Percentiles rank a stretch among this genome's conserved stretches.
These are phyloP conservation scores for Candida boleticola DNA, from an alignment of 805 yeast genomes.

Conservation along the genomic window DNA sequence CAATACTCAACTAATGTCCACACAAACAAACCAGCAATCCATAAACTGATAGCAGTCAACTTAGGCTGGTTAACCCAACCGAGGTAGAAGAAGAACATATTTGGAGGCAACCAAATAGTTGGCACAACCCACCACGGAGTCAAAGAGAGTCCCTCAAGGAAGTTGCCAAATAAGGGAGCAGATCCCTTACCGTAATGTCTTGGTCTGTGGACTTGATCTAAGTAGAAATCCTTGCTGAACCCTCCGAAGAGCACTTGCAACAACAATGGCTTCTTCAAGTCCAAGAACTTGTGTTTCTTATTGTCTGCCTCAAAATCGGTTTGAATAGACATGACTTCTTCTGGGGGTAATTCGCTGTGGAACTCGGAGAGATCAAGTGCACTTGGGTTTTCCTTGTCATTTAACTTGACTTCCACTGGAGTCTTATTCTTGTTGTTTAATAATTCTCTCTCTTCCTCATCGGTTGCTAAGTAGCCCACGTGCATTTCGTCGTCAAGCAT, in stretches of 20 bases:
- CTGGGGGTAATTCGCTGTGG: slow-evolving; percentile 67
- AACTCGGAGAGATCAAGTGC: slow-evolving; percentile 36
- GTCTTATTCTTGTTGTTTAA: slow-evolving; percentile 56
- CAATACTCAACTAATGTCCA: slow-evolving; percentile 93
- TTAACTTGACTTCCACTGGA: slow-evolving; percentile 55
- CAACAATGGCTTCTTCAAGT: slow-evolving; percentile 76
- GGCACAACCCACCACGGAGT: slow-evolving; percentile 98
- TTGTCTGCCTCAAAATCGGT: slow-evolving; percentile 77
- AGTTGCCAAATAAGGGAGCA: slow-evolving; percentile 93
- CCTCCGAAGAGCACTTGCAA: slow-evolving; percentile 73
- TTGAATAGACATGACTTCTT: slow-evolving; percentile 67
- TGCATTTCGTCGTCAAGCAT: slow-evolving; percentile 78
- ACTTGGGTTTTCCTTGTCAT: slow-evolving; percentile 12
- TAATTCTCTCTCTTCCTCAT: slow-evolving; percentile 70
- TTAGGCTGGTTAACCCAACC: slow-evolving; percentile 54
- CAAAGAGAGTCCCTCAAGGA: slow-evolving; percentile 84
- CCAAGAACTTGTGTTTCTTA: slow-evolving; percentile 79
- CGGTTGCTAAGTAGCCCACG: slow-evolving; percentile 81
- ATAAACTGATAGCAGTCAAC: slow-evolving; percentile 52
- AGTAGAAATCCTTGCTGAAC: slow-evolving; percentile 84
- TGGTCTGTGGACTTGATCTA: slow-evolving; percentile 96
- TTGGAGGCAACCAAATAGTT: slow-evolving; percentile 79
- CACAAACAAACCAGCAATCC: slow-evolving; percentile 77
- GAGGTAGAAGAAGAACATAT: slow-evolving; percentile 56
- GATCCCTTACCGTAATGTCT: slow-evolving; percentile 97